Percentiles rank a stretch among this genome's conserved stretches.
phyloP scores from a whole-genome alignment of 179 eudicot genomes.

The Gypsophila paniculata region DNA sequence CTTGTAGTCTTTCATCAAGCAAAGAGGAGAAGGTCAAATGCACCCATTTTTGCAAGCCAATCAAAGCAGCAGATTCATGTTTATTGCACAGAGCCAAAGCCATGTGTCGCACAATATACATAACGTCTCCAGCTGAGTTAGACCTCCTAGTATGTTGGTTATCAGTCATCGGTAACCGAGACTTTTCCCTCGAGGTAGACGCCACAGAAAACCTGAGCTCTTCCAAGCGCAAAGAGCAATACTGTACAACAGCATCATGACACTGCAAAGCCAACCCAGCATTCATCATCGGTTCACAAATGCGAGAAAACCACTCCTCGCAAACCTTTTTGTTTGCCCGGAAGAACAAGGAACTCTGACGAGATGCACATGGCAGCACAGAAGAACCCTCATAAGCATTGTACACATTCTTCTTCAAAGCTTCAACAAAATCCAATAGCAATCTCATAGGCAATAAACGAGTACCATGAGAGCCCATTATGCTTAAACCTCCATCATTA shows the following conservation, averaged over 20 bases:
- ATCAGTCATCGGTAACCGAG: constrained; percentile 56
- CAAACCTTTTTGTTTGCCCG: constrained; percentile 97
- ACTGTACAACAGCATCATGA: constrained; percentile 83
- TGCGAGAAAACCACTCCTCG: constrained; percentile 99
- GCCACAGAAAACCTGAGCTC: constrained; percentile 57
- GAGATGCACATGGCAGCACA: constrained; percentile 61
- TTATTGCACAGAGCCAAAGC: constrained; percentile 76
- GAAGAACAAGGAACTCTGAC: constrained; percentile 86
- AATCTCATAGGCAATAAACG: constrained; percentile 90
- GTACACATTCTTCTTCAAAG: constrained; percentile 92
- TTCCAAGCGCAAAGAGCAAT: constrained; percentile 68
- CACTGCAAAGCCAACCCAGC: constrained; percentile 90
- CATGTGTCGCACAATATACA: constrained; percentile 66
- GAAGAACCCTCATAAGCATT: constrained; percentile 96
- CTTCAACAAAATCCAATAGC: constrained; percentile 89
- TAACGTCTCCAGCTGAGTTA: constrained; percentile 61
- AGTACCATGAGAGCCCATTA: constrained; percentile 71
- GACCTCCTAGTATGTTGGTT: constrained; percentile 45
- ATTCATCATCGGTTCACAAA: constrained; percentile 99
- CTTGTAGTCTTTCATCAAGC: constrained; percentile 54
- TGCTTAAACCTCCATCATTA: constrained; percentile 73
- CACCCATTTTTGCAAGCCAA: constrained; percentile 85
- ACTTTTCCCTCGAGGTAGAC: constrained; percentile 55
- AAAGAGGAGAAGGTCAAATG: constrained; percentile 56
- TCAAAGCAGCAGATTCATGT: constrained; percentile 74